These are phyloP conservation scores for Vitis cinerea DNA, from an alignment of 164 flowering plant species.

Conservation along the genomic window DNA sequence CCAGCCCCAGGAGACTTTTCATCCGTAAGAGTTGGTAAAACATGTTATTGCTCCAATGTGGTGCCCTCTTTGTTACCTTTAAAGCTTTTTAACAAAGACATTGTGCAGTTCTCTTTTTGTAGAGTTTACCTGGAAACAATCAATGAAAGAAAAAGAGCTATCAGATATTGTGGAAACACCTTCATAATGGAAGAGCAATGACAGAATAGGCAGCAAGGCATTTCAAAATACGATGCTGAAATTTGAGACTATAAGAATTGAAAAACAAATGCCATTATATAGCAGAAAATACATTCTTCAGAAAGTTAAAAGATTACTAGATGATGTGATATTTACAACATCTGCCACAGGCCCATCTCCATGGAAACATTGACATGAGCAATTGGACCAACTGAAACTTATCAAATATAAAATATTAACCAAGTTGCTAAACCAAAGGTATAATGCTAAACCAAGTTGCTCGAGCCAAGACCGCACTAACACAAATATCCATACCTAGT, in stretches of 20 bases:
- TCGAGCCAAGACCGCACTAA: background rate
- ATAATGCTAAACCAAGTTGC: background rate
- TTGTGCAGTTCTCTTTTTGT: constrained; percentile 89
- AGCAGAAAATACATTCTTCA: no score
- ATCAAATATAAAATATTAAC: background rate
- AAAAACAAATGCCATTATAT: constrained; percentile 1
- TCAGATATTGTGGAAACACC: background rate
- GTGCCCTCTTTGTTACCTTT: constrained; percentile 52
- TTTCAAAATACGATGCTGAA: no score
- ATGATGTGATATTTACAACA: constrained; percentile 49
- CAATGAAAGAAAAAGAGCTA: background rate
- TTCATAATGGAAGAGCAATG: background rate
- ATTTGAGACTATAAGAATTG: background rate
- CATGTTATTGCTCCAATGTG: background rate
- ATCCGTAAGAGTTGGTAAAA: constrained; percentile 41
- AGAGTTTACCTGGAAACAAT: constrained; percentile 69
- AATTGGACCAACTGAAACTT: background rate
- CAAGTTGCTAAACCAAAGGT: background rate
- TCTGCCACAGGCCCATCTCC: constrained; percentile 59
- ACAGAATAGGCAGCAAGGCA: background rate
- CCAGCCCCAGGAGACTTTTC: constrained; percentile 70
- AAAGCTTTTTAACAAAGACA: constrained; percentile 85
- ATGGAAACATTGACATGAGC: constrained; percentile 24
- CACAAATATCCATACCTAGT: constrained; percentile 48
- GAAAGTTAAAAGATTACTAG: constrained; percentile 47